A percentile compares a stretch with the other conserved stretches of the same genome.
phyloP scores from a whole-genome alignment of 2,329 filamentous ascomycete genomes.

The Xylaria sp. region DNA sequence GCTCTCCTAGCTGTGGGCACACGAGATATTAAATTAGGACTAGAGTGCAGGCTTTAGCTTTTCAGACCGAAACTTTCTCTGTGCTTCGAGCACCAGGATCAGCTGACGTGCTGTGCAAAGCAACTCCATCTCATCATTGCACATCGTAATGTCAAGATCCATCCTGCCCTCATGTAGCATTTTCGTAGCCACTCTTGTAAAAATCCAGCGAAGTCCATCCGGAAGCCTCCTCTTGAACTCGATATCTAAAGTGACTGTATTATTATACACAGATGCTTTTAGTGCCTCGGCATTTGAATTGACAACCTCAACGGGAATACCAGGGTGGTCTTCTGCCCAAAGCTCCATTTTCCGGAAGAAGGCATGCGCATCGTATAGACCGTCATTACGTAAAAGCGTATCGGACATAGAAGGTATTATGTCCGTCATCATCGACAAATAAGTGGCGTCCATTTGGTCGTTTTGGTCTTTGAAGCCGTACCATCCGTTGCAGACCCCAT shows the following conservation, averaged over 20 bases:
- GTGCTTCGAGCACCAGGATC: slow-evolving; percentile 40
- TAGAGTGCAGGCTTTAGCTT: neutral
- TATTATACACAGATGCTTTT: slow-evolving; percentile 35
- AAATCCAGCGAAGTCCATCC: slow-evolving; percentile 41
- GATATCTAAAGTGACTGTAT: slow-evolving; percentile 44
- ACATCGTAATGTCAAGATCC: slow-evolving; percentile 42
- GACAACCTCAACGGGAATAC: slow-evolving; percentile 31
- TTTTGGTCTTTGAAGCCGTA: slow-evolving; percentile 38
- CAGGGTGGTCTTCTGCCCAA: slow-evolving; percentile 45
- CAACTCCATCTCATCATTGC: slow-evolving; percentile 41
- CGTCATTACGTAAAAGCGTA: slow-evolving; percentile 44
- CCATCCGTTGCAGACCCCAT: slow-evolving; percentile 45
- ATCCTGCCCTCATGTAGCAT: slow-evolving; percentile 44
- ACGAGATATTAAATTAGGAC: no score
- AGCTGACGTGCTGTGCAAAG: slow-evolving; percentile 40
- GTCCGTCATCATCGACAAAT: slow-evolving; percentile 46
- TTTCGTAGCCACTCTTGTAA: slow-evolving; percentile 39
- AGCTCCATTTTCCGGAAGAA: slow-evolving; percentile 25
- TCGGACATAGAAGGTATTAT: slow-evolving; percentile 47
- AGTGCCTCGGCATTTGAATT: slow-evolving; percentile 40
- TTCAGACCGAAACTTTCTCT: slow-evolving; percentile 37
- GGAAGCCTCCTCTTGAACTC: slow-evolving; percentile 46
- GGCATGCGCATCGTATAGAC: slow-evolving; percentile 42
- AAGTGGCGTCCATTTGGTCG: slow-evolving; percentile 43
- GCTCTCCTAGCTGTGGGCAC: no score